A percentile compares a stretch with the other conserved stretches of the same genome.
Conservation (phyloP, 805 yeast genomes). For the Nadsonia fulvescens region DNA sequence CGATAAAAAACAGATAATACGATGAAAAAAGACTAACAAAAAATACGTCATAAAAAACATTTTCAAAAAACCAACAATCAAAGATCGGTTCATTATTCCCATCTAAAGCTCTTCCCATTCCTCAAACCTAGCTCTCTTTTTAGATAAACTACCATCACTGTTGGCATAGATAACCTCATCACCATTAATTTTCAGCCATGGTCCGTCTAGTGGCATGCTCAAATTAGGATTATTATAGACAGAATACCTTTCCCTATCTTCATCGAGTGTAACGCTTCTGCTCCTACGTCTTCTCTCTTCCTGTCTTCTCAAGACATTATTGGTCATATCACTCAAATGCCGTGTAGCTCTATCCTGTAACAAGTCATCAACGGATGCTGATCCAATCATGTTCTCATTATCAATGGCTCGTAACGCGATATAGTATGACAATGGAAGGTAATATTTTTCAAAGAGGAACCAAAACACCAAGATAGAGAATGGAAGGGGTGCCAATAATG, state of each 20-base stretch:
- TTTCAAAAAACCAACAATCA: too few species aligned
- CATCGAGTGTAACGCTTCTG: constrained; percentile 46
- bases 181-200: constrained; percentile 56
- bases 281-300: constrained; percentile 4
- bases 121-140: too few species aligned
- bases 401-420: constrained; percentile 75
- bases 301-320: constrained; percentile 1
- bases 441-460: constrained; percentile 69
- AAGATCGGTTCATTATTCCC: too few species aligned
- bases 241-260: constrained; percentile 50
- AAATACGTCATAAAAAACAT: too few species aligned
- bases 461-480: constrained; percentile 42
- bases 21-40: too few species aligned
- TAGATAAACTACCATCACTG: constrained; percentile 23
- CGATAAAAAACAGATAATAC: too few species aligned
- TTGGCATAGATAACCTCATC: constrained; percentile 33
- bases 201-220: constrained; percentile 59
- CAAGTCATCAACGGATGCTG: too few species aligned
- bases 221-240: constrained; percentile 66
- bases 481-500: constrained; percentile 61
- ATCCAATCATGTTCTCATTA: too few species aligned
- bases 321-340: constrained; percentile 5
- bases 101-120: too few species aligned
- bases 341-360: constrained; percentile 3
- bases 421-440: constrained; percentile 63